Evolutionary conservation across 169 alveolate species (phyloP).

Genomic region (Ichthyophthirius multifiliis): DNA sequence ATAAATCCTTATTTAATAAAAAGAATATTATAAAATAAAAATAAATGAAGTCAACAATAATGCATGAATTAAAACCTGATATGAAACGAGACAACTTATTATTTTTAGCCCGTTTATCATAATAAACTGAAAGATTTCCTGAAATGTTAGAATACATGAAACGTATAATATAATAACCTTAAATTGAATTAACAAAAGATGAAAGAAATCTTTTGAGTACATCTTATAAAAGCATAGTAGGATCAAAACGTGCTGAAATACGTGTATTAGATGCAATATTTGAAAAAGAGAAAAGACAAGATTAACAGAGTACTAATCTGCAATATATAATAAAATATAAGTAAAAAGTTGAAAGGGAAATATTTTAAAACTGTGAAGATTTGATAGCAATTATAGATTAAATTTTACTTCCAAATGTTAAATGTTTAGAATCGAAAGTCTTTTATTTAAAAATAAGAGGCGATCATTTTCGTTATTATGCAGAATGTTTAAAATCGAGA

Average conservation of each 20-base stretch:
- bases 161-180: background rate
- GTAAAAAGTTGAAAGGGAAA: slow-evolving; percentile 66
- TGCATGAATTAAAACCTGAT: too few species aligned
- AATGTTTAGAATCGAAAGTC: slow-evolving; percentile 27
- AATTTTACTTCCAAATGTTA: slow-evolving; percentile 53
- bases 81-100: slow-evolving; percentile 32
- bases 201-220: slow-evolving; percentile 29
- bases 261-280: slow-evolving; percentile 25
- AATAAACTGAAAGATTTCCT: slow-evolving; percentile 35
- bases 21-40: too few species aligned
- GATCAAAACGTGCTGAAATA: slow-evolving; percentile 35
- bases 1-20: too few species aligned
- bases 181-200: slow-evolving; percentile 13
- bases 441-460: slow-evolving; percentile 73
- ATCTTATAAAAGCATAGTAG: slow-evolving; percentile 39
- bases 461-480: slow-evolving; percentile 72
- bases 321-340: slow-evolving; percentile 39
- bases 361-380: slow-evolving; percentile 52
- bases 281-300: slow-evolving; percentile 2
- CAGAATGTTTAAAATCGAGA: slow-evolving; percentile 49
- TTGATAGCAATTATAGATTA: slow-evolving; percentile 56
- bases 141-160: slow-evolving; percentile 36
- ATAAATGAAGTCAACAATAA: too few species aligned
- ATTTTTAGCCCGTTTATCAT: slow-evolving; percentile 33
- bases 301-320: background rate